phyloP scores from a whole-genome alignment of 2,329 filamentous ascomycete species.

The Plenodomus tracheiphilus region DNA sequence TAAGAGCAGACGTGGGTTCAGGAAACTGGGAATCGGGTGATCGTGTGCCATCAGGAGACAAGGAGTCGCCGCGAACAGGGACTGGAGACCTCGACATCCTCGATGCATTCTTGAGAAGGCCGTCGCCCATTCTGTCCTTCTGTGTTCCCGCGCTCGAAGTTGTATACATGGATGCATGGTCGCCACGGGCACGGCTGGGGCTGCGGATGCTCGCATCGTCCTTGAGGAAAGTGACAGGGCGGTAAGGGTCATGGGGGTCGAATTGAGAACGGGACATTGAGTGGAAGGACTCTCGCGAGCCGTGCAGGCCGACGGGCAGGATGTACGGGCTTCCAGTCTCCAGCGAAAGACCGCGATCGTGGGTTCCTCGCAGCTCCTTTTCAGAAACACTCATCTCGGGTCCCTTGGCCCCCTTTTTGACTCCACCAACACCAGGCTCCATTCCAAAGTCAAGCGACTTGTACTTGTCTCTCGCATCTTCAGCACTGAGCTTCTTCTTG shows the following conservation, averaged over 20 bases:
- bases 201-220: constrained; percentile 46
- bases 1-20: constrained; percentile 32
- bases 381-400: constrained; percentile 64
- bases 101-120: constrained; percentile 60
- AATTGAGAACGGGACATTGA: constrained; percentile 78
- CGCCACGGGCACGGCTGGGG: constrained; percentile 31
- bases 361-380: constrained; percentile 41
- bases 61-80: constrained; percentile 48
- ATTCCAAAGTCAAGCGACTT: constrained; percentile 92
- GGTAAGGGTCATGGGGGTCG: constrained; percentile 82
- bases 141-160: constrained; percentile 53
- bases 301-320: constrained; percentile 79
- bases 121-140: constrained; percentile 53
- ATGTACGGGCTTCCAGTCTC: constrained; percentile 83
- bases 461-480: constrained; percentile 85
- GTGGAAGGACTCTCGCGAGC: constrained; percentile 82
- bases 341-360: constrained; percentile 59
- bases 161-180: constrained; percentile 56
- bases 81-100: constrained; percentile 58
- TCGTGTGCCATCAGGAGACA: constrained; percentile 36
- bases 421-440: constrained; percentile 55
- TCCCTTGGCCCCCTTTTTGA: constrained; percentile 39
- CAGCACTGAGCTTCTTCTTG: constrained; percentile 68
- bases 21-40: constrained; percentile 42
- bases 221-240: constrained; percentile 62